Evolutionary conservation across 345 rosid genomes (phyloP).

Genomic region (Mercurialis annua): DNA sequence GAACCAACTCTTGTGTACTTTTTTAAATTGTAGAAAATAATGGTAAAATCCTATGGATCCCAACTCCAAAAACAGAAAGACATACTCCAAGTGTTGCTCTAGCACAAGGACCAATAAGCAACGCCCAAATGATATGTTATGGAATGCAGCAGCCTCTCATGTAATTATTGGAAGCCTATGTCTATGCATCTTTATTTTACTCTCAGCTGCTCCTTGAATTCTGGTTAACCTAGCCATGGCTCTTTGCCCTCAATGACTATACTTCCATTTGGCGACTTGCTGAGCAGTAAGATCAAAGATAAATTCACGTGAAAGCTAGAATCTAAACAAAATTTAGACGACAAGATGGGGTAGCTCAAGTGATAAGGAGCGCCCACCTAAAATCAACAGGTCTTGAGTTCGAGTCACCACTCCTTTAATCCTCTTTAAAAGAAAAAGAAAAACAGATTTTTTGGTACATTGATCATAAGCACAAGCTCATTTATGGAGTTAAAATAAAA

Average conservation of each 20-base stretch:
- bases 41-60: not conserved
- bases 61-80: not conserved
- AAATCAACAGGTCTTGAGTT: too few relatives aligned
- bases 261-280: not conserved
- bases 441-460: too few relatives aligned
- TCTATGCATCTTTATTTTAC: not conserved
- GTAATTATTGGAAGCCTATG: not conserved
- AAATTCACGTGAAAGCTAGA: not conserved
- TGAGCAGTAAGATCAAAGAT: not conserved
- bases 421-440: too few relatives aligned
- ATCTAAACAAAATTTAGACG: not conserved
- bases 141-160: not conserved
- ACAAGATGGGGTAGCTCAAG: too few relatives aligned
- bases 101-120: not conserved
- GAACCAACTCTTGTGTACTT: not conserved
- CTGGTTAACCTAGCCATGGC: not conserved
- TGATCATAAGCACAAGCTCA: too few relatives aligned
- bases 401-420: too few relatives aligned
- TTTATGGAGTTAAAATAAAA: too few relatives aligned
- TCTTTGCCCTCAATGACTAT: not conserved
- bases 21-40: not conserved
- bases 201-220: not conserved
- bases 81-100: not conserved
- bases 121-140: not conserved
- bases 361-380: too few relatives aligned